Conservation (phyloP, 1,284 basidiomycete genomes). For the Tilletia indica region DNA sequence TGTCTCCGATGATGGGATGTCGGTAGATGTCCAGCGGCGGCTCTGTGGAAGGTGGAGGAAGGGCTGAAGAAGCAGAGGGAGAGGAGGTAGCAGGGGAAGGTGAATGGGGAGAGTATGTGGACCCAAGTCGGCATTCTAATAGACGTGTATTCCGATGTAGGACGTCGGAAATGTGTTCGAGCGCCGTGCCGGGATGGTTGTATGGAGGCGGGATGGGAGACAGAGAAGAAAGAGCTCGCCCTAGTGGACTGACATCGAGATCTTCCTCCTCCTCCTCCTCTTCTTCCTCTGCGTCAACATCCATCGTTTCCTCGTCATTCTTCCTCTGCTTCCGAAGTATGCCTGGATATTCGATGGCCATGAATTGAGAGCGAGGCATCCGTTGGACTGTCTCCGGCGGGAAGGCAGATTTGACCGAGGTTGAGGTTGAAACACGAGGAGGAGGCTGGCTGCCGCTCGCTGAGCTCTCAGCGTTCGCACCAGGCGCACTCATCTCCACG, state of each 20-base stretch:
- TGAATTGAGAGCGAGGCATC: conserved; percentile 31
- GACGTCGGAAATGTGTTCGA: conserved; percentile 36
- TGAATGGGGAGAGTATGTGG: neutral
- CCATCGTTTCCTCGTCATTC: neutral
- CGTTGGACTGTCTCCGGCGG: conserved; percentile 13
- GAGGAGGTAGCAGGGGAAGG: neutral
- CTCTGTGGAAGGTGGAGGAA: neutral
- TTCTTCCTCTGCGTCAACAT: neutral
- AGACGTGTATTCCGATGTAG: conserved; percentile 27
- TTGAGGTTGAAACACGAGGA: too few species aligned
- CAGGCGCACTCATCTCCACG: too few species aligned
- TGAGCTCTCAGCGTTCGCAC: too few species aligned
- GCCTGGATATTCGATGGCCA: conserved; percentile 50
- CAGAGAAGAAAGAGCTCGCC: conserved; percentile 40
- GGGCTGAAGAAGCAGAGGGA: conserved; percentile 18
- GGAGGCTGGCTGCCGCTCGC: too few species aligned
- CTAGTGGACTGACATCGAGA: conserved; percentile 25
- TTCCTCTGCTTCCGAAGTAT: conserved; percentile 19
- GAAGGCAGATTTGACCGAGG: neutral
- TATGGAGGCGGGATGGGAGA: conserved; percentile 29
- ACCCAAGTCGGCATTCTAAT: conserved; percentile 42
- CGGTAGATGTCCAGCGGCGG: conserved; percentile 23
- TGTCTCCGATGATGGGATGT: conserved; percentile 33
- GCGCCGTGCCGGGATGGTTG: conserved; percentile 28
- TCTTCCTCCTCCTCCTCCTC: neutral